Percentiles rank a stretch among this genome's conserved stretches.
Evolutionary conservation across 129 eudicot species (phyloP).

Genomic region (Tagetes patula): DNA sequence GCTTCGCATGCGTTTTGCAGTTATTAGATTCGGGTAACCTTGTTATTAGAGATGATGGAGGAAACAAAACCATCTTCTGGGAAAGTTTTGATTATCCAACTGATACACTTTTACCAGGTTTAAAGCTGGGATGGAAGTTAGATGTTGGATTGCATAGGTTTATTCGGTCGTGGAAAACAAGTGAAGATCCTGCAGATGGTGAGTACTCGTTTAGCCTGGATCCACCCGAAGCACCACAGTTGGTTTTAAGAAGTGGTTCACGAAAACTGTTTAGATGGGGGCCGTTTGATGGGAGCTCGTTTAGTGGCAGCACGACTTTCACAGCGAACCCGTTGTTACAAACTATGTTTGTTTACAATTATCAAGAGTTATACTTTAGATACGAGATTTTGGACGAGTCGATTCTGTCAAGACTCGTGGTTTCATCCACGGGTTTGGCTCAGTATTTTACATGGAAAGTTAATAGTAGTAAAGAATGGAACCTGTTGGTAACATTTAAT

Average conservation of each 20-base stretch:
- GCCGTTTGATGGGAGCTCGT: slow-evolving; percentile 44
- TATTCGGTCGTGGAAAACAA: slow-evolving; percentile 42
- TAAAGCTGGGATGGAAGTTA: slow-evolving; percentile 43
- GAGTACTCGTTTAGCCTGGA: slow-evolving; percentile 34
- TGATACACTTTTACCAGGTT: slow-evolving; percentile 45
- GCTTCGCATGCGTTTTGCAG: slow-evolving; percentile 29
- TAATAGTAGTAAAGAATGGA: slow-evolving; percentile 37
- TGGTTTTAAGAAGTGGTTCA: slow-evolving; percentile 31
- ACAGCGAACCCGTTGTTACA: slow-evolving; percentile 29
- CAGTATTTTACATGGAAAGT: slow-evolving; percentile 40
- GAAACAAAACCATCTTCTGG: slow-evolving; percentile 28
- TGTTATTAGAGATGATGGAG: slow-evolving; percentile 33
- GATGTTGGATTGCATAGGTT: slow-evolving; percentile 26
- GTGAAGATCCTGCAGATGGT: slow-evolving; percentile 44
- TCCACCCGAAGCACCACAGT: slow-evolving; percentile 40
- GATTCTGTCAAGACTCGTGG: slow-evolving; percentile 34
- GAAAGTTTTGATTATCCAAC: slow-evolving; percentile 42
- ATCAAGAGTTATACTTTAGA: slow-evolving; percentile 26
- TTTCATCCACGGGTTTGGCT: slow-evolving; percentile 35
- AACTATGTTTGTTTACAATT: slow-evolving; percentile 20
- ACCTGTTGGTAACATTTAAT: slow-evolving; percentile 28
- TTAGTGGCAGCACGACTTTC: slow-evolving; percentile 37
- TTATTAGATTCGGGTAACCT: slow-evolving; percentile 46
- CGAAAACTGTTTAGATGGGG: slow-evolving; percentile 41
- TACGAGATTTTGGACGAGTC: slow-evolving; percentile 37